Evolutionary conservation across 768 basidiomycete species (phyloP).

Genomic region (Termitomyces sp.): DNA sequence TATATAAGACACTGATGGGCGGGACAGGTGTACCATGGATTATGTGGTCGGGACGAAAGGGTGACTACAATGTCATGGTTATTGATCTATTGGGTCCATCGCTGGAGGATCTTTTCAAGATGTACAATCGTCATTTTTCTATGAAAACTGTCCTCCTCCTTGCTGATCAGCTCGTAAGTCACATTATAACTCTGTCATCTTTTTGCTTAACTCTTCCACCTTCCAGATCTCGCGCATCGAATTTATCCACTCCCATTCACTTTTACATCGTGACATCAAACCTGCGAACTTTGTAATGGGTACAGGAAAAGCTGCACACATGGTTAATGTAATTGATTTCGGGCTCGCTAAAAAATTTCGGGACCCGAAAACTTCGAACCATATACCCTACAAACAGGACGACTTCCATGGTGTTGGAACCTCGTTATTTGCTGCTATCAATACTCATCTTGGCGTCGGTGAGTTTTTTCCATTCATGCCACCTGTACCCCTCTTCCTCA

Average conservation of each 20-base stretch:
- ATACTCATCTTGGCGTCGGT: conserved; percentile 75
- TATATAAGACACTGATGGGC: conserved; percentile 89
- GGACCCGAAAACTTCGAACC: conserved; percentile 57
- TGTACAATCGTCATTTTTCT: conserved; percentile 88
- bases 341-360: conserved; percentile 80
- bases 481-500: background rate
- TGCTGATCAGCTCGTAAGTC: conserved; percentile 88
- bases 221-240: conserved; percentile 88
- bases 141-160: conserved; percentile 93
- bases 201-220: conserved; percentile 8
- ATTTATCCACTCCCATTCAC: conserved; percentile 93
- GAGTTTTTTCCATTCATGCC: conserved; percentile 17
- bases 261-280: conserved; percentile 96
- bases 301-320: conserved; percentile 44
- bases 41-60: conserved; percentile 88
- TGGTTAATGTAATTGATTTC: conserved; percentile 93
- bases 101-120: conserved; percentile 82
- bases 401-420: conserved; percentile 80
- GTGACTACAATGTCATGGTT: conserved; percentile 96
- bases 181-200: conserved; percentile 7
- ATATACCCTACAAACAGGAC: conserved; percentile 72
- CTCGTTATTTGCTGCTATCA: conserved; percentile 69
- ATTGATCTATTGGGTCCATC: conserved; percentile 94
- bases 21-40: conserved; percentile 90
- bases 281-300: conserved; percentile 99